Evolutionary conservation across 768 basidiomycete species (phyloP).

Genomic region (Mycena latifolia): DNA sequence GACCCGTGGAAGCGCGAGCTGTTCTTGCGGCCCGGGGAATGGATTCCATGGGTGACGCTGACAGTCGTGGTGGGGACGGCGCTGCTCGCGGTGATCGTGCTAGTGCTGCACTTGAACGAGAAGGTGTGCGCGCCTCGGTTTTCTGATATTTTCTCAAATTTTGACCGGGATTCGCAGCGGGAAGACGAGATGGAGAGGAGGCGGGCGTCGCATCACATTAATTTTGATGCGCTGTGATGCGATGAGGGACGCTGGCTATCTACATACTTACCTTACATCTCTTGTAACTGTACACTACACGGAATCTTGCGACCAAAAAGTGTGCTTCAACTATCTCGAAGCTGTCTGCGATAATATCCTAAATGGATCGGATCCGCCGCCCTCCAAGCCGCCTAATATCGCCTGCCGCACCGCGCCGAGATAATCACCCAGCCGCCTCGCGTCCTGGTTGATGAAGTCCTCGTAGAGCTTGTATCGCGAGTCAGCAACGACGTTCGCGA

Average conservation of each 20-base stretch:
- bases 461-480: slow-evolving; percentile 88
- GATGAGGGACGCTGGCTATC: not conserved
- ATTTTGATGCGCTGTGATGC: slow-evolving; percentile 89
- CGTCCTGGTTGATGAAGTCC: slow-evolving; percentile 79
- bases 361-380: slow-evolving; percentile 84
- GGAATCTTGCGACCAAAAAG: not conserved
- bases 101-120: slow-evolving; percentile 91
- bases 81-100: slow-evolving; percentile 83
- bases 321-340: too few species aligned
- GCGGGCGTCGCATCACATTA: slow-evolving; percentile 93
- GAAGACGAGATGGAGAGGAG: slow-evolving; percentile 95
- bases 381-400: slow-evolving; percentile 77
- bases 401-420: slow-evolving; percentile 79
- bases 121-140: slow-evolving; percentile 77
- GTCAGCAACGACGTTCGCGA: slow-evolving; percentile 90
- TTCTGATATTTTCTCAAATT: not conserved
- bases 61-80: slow-evolving; percentile 82
- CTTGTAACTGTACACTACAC: slow-evolving; percentile 5
- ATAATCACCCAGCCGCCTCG: slow-evolving; percentile 77
- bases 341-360: slow-evolving; percentile 48
- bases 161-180: slow-evolving; percentile 60
- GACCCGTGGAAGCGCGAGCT: slow-evolving; percentile 5
- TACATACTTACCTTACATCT: slow-evolving; percentile 1
- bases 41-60: slow-evolving; percentile 98
- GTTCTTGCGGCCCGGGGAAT: slow-evolving; percentile 88